Conservation (phyloP, 2,329 filamentous ascomycete species). For the Paecilomyces variotii region DNA sequence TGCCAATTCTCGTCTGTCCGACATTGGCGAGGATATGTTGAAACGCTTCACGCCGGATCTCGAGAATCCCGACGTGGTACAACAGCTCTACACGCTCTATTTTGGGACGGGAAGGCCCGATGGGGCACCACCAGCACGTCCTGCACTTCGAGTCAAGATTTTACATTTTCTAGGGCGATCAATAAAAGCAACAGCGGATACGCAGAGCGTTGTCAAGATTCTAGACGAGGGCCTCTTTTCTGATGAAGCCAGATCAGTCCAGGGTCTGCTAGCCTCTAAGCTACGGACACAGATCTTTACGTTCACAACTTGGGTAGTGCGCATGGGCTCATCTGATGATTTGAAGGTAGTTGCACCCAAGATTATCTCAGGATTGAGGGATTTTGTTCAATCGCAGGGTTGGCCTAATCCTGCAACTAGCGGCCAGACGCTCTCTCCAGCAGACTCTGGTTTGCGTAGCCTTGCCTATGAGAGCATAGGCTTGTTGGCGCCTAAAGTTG, state of each 20-base stretch:
- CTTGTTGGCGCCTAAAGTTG: constrained; percentile 53
- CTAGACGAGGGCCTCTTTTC: constrained; percentile 58
- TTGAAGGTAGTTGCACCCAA: constrained; percentile 59
- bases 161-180: constrained; percentile 71
- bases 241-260: constrained; percentile 34
- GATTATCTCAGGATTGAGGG: constrained; percentile 60
- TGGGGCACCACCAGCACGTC: constrained; percentile 44
- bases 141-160: constrained; percentile 68
- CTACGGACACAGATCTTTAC: constrained; percentile 75
- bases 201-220: constrained; percentile 58
- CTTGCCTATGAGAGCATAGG: constrained; percentile 89
- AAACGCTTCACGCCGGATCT: constrained; percentile 65
- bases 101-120: constrained; percentile 47
- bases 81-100: constrained; percentile 64
- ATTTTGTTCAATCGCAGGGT: constrained; percentile 70
- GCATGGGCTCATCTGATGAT: constrained; percentile 55
- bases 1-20: constrained; percentile 68
- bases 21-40: constrained; percentile 80
- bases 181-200: constrained; percentile 60
- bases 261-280: constrained; percentile 67
- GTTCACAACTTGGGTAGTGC: constrained; percentile 79
- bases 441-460: constrained; percentile 61
- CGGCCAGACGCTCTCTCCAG: constrained; percentile 48
- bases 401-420: constrained; percentile 60
- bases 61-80: constrained; percentile 58